Percentiles rank a stretch among this genome's conserved stretches.
Evolutionary conservation across 805 yeast species (phyloP).

Genomic region (Kodamaea hsintzibuensis): DNA sequence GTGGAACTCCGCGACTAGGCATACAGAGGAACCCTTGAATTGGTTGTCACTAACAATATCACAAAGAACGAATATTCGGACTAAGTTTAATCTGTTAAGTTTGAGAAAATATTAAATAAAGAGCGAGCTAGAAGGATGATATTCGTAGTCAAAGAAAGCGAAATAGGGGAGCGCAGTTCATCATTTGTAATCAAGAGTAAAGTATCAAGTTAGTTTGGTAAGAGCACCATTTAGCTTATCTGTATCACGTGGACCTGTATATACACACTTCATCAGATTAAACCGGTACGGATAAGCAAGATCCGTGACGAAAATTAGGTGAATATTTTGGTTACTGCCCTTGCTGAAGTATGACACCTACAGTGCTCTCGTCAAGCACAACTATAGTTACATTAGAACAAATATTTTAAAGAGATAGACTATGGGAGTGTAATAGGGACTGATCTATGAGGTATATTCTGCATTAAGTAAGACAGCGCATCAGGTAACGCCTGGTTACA

Average conservation of each 20-base stretch:
- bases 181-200: too few species aligned
- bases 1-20: background rate
- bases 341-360: background rate
- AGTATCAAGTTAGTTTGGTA: too few species aligned
- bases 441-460: background rate
- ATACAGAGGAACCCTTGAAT: background rate
- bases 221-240: too few species aligned
- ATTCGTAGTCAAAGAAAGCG: too few species aligned
- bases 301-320: background rate
- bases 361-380: background rate
- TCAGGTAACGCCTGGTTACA: background rate
- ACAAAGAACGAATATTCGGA: background rate
- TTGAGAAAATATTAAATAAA: background rate
- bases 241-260: too few species aligned
- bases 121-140: background rate
- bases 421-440: background rate
- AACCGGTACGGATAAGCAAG: background rate
- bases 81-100: background rate
- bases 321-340: background rate
- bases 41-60: background rate
- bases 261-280: too few species aligned
- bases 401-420: background rate
- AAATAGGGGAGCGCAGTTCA: too few species aligned
- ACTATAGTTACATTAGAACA: background rate
- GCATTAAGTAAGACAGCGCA: background rate